Percentiles rank a stretch among this genome's conserved stretches.
phyloP scores from a whole-genome alignment of 192 early-diverging fungal species.

The Piromyces finnis region DNA sequence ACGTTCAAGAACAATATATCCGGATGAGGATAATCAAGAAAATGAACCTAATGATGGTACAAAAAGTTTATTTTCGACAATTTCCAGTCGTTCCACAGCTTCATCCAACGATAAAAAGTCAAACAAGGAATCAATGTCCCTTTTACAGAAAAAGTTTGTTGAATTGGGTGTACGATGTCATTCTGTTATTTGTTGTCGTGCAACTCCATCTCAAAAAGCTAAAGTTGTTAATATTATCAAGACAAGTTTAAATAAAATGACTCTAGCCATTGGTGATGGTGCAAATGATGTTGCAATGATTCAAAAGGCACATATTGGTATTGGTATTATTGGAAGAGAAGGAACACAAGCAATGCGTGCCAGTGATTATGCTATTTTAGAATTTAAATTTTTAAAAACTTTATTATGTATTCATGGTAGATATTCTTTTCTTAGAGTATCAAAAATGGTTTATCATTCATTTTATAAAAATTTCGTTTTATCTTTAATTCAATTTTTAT shows the following conservation, averaged over 20 bases:
- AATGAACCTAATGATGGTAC: not conserved
- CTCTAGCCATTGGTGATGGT: constrained; percentile 78
- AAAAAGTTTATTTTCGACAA: not conserved
- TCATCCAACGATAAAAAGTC: not conserved
- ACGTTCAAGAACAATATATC: not conserved
- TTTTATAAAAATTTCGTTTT: not conserved
- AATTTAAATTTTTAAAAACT: constrained; percentile 29
- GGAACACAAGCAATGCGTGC: constrained; percentile 72
- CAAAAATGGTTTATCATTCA: not conserved
- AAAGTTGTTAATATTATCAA: constrained; percentile 13
- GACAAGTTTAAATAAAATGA: constrained; percentile 23
- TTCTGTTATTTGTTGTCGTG: constrained; percentile 25
- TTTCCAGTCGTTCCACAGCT: not conserved
- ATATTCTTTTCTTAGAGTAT: constrained; percentile 18
- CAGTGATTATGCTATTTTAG: constrained; percentile 65
- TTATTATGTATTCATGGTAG: constrained; percentile 34
- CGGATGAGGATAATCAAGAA: not conserved
- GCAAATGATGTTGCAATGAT: constrained; percentile 96
- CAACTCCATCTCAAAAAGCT: constrained; percentile 36
- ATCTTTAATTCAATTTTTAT: not conserved
- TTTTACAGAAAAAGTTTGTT: constrained; percentile 19
- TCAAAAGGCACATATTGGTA: constrained; percentile 78
- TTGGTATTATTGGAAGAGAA: constrained; percentile 79
- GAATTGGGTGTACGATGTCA: constrained; percentile 39
- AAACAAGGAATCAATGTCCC: not conserved